phyloP scores from a whole-genome alignment of 805 yeast genomes.

The Wickerhamomyces subpelliculosus region DNA sequence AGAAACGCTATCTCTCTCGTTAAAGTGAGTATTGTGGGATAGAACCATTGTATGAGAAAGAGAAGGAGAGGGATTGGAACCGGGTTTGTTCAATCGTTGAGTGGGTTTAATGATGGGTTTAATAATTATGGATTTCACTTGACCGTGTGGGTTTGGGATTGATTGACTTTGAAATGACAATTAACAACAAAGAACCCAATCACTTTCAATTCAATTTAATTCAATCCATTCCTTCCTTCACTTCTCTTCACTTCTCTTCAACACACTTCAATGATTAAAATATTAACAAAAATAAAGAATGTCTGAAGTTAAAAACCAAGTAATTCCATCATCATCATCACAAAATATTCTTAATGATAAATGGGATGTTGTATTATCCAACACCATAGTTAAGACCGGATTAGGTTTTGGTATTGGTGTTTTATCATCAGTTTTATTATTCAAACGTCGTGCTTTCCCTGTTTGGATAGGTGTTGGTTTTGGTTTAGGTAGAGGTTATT shows the following conservation, averaged over 20 bases:
- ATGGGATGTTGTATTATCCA: constrained; percentile 96
- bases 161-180: too few species aligned
- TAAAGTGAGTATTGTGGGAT: too few species aligned
- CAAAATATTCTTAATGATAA: constrained; percentile 58
- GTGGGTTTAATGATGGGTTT: too few species aligned
- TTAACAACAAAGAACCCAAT: too few species aligned
- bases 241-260: background rate
- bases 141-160: too few species aligned
- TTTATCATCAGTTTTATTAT: constrained; percentile 79
- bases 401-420: constrained; percentile 97
- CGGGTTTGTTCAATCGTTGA: too few species aligned
- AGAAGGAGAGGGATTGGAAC: too few species aligned
- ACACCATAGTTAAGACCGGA: constrained; percentile 90
- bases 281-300: constrained; percentile 1
- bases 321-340: constrained; percentile 37
- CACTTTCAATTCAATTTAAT: too few species aligned
- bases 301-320: constrained; percentile 13
- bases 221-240: too few species aligned
- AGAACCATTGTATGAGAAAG: too few species aligned
- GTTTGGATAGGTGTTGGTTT: constrained; percentile 97
- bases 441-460: constrained; percentile 94
- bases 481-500: constrained; percentile 95
- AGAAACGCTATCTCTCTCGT: too few species aligned
- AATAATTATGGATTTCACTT: too few species aligned
- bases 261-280: background rate